Conservation (phyloP, 768 basidiomycete genomes). For the Russula dissimulans region DNA sequence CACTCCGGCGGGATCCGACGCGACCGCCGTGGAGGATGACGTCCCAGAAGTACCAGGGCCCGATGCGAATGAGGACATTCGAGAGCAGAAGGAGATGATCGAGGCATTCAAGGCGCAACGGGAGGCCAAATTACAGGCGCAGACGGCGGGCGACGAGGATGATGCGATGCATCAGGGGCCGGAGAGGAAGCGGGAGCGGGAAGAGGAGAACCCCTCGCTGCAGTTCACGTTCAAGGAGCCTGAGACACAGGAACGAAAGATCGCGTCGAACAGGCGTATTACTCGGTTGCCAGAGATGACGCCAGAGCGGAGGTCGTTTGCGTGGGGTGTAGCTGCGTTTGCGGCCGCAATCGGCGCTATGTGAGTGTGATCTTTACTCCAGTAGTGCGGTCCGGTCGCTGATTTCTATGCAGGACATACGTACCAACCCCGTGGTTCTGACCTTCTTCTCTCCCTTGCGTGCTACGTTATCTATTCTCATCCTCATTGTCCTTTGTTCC, state of each 20-base stretch:
- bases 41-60: slow-evolving; percentile 42
- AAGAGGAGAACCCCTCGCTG: slow-evolving; percentile 43
- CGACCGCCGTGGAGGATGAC: slow-evolving; percentile 56
- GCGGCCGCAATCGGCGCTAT: slow-evolving; percentile 74
- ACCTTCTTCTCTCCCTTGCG: slow-evolving; percentile 9
- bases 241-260: slow-evolving; percentile 44
- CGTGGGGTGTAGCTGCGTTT: slow-evolving; percentile 81
- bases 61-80: slow-evolving; percentile 60
- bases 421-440: slow-evolving; percentile 52
- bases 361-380: slow-evolving; percentile 38
- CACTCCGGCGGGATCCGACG: slow-evolving; percentile 49
- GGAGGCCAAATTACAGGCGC: slow-evolving; percentile 27
- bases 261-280: slow-evolving; percentile 58
- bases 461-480: slow-evolving; percentile 2
- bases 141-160: slow-evolving; percentile 20
- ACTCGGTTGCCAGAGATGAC: slow-evolving; percentile 41
- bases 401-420: slow-evolving; percentile 34
- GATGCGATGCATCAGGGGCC: slow-evolving; percentile 15
- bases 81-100: slow-evolving; percentile 72
- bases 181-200: slow-evolving; percentile 41
- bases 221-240: slow-evolving; percentile 64
- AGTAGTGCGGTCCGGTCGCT: neutral
- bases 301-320: slow-evolving; percentile 63
- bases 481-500: neutral
- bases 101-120: slow-evolving; percentile 60